phyloP scores from a whole-genome alignment of 129 eudicot species.

The Centaurea solstitialis region DNA sequence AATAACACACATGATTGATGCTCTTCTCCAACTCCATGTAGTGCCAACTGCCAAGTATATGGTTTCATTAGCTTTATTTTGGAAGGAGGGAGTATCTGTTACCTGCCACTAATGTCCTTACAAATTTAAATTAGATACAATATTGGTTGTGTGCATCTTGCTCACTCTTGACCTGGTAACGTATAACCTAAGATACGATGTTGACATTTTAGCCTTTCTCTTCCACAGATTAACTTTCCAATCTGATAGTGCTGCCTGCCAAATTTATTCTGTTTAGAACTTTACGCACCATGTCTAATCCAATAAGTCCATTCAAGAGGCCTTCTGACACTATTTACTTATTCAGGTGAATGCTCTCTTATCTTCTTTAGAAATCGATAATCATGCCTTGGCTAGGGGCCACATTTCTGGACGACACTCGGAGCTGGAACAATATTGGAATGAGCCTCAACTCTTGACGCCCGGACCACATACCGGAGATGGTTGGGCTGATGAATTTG shows the following conservation, averaged over 20 bases:
- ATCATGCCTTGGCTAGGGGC: constrained; percentile 57
- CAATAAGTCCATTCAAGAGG: neutral
- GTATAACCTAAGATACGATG: neutral
- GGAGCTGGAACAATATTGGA: constrained; percentile 95
- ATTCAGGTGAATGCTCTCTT: constrained; percentile 90
- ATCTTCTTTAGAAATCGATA: constrained; percentile 86
- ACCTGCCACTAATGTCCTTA: neutral
- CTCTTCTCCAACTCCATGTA: neutral
- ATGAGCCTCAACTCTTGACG: constrained; percentile 73
- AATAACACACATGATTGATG: neutral
- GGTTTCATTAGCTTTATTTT: neutral
- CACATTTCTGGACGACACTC: constrained; percentile 73
- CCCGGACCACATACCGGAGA: constrained; percentile 63
- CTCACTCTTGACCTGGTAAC: neutral
- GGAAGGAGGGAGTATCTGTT: neutral
- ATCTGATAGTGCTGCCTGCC: neutral
- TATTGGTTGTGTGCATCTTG: neutral
- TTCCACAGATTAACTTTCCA: neutral
- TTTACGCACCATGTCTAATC: neutral
- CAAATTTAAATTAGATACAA: neutral
- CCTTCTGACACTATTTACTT: constrained; percentile 4
- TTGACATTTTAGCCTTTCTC: neutral
- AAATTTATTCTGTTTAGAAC: neutral
- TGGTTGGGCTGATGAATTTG: constrained; percentile 84
- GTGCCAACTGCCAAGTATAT: neutral